Percentiles rank a stretch among this genome's conserved stretches.
Evolutionary conservation across 2,329 filamentous ascomycete genomes (phyloP).

Genomic region (Claviceps africana): DNA sequence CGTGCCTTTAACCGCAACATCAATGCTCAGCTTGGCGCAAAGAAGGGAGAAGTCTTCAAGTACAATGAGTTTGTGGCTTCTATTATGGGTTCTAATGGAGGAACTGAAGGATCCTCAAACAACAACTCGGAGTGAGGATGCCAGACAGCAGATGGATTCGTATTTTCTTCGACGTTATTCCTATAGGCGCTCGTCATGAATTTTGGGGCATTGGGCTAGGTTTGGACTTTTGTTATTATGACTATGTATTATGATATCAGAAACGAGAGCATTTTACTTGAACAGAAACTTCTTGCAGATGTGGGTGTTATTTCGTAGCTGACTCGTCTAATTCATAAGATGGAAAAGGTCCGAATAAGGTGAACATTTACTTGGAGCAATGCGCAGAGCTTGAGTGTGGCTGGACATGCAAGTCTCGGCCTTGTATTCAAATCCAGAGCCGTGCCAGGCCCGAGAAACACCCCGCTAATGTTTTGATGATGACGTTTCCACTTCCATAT

Average conservation of each 20-base stretch:
- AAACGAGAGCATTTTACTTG: neutral
- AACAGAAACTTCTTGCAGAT: neutral
- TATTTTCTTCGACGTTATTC: neutral
- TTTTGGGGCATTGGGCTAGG: neutral
- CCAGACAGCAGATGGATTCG: no score
- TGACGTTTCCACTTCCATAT: neutral
- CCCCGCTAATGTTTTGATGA: no score
- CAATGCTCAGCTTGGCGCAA: constrained; percentile 36
- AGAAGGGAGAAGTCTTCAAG: constrained; percentile 76
- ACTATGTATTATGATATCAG: neutral
- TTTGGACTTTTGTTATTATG: neutral
- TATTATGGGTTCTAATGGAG: constrained; percentile 40
- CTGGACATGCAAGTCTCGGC: no score
- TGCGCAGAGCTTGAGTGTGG: no score
- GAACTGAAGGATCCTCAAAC: constrained; percentile 14
- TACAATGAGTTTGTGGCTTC: constrained; percentile 84
- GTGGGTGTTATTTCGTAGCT: neutral
- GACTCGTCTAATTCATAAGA: no score
- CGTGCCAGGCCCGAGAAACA: neutral
- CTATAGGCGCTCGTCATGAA: neutral
- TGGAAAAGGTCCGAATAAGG: no score
- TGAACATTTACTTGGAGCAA: no score
- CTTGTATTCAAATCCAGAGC: neutral
- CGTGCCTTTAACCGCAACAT: constrained; percentile 62
- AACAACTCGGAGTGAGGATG: constrained; percentile 13